Conservation (phyloP, 495 filamentous ascomycete species). For the Stereocaulon alpinum region DNA sequence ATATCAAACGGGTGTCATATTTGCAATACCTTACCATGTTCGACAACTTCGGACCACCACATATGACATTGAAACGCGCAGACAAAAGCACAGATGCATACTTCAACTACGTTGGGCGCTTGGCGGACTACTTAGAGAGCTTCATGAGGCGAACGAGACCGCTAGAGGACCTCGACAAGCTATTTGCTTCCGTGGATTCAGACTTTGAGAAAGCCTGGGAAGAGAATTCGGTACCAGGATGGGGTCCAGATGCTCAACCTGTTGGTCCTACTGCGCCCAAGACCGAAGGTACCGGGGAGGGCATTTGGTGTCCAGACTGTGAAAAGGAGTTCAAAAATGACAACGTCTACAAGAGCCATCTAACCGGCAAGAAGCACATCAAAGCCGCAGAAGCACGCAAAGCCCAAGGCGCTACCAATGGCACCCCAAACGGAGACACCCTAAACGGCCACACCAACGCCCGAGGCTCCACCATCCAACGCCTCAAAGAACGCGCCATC, state of each 20-base stretch:
- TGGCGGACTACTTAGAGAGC: slow-evolving; percentile 72
- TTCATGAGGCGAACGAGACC: slow-evolving; percentile 76
- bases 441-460: slow-evolving; percentile 19
- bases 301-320: slow-evolving; percentile 79
- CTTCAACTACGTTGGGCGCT: slow-evolving; percentile 73
- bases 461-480: slow-evolving; percentile 34
- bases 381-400: slow-evolving; percentile 57
- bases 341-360: slow-evolving; percentile 83
- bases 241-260: slow-evolving; percentile 50
- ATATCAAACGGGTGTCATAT: slow-evolving; percentile 67
- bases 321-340: slow-evolving; percentile 92
- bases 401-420: slow-evolving; percentile 29
- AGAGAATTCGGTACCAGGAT: slow-evolving; percentile 65
- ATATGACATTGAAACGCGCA: slow-evolving; percentile 55
- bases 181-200: slow-evolving; percentile 61
- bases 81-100: slow-evolving; percentile 88
- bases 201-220: slow-evolving; percentile 82
- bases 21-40: slow-evolving; percentile 85
- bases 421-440: slow-evolving; percentile 15
- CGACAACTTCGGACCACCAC: slow-evolving; percentile 69
- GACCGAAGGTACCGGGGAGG: slow-evolving; percentile 53
- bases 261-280: slow-evolving; percentile 35
- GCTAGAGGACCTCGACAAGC: slow-evolving; percentile 68
- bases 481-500: slow-evolving; percentile 80
- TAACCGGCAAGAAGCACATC: slow-evolving; percentile 85